Base-by-base conservation (phyloP, 2,329 filamentous ascomycete genomes). In the Xylaria sp. region DNA sequence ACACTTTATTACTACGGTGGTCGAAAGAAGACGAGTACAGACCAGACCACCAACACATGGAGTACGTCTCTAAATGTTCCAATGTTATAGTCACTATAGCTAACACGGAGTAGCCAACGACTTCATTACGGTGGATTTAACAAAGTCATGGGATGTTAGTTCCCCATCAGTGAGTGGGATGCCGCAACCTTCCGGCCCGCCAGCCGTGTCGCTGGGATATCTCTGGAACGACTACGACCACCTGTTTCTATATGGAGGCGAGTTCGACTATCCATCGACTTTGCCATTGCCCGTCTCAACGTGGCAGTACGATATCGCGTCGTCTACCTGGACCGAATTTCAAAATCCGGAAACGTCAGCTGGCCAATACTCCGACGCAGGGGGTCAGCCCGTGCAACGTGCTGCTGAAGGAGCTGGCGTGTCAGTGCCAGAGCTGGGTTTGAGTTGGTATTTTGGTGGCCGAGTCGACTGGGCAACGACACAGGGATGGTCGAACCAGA, bases 371-470 rank as follows among this genome's bases (percentile, higher is more conserved):
- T 89, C 91, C 0, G 87, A 88, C 25, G 81, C 81, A 0, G 86
- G 83, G 10, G 84, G 85, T 23, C 80, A 85, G 23, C 80, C 86
- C 0, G 85, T 94, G 2, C 89, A 94, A 76, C 84, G 92, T 55
- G 86, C 91, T 1, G 91, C 91, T 1, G 92, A 94, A 77, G 92
- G 92, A 7, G 91, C 92, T 12, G 91, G 91, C 0, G 80, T 92
- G 15, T 91, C 89, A 34, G 88, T 94, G 0, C 88, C 91, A 0
- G 88, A 90, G 63, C 81, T 94, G 0, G 91, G 91, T 0, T 81
- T 91, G 56, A 92, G 90, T 39, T 94, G 89, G 84, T 94, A 93
- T 78, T 94, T 94, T 79, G 92, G 91, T 31, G 92, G 92, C 0
- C 92, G 94, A 78, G 81, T 92, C 6, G 92, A 94, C 77, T 77